A percentile compares a stretch with the other conserved stretches of the same genome.
Evolutionary conservation across 176 grass and related monocot species (phyloP).

Genomic region (Poa annua): DNA sequence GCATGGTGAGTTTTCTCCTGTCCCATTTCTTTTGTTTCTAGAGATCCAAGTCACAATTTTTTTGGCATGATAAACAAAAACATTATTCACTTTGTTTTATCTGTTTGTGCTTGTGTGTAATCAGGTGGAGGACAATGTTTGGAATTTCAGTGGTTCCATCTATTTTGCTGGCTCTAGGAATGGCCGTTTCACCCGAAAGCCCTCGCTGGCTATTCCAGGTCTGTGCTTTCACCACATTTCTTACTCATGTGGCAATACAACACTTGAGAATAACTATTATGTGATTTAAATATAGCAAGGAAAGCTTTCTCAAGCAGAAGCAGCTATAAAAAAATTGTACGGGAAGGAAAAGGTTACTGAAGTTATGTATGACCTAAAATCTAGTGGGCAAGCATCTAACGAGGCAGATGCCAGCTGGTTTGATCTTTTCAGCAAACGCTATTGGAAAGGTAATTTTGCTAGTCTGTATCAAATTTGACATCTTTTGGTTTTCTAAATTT

Average conservation of each 20-base stretch:
- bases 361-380: constrained; percentile 84
- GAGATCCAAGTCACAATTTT: neutral
- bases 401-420: constrained; percentile 93
- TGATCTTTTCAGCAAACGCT: constrained; percentile 94
- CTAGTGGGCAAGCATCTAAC: constrained; percentile 68
- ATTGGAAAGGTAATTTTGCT: constrained; percentile 81
- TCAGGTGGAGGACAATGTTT: constrained; percentile 99
- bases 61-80: constrained; percentile 1
- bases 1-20: constrained; percentile 67
- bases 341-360: constrained; percentile 91
- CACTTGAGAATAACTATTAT: constrained; percentile 27
- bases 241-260: neutral
- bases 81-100: constrained; percentile 24
- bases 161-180: constrained; percentile 84
- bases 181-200: constrained; percentile 97
- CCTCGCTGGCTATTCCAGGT: constrained; percentile 99
- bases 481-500: constrained; percentile 30
- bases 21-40: constrained; percentile 13
- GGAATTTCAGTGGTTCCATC: constrained; percentile 77
- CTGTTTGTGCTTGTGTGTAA: constrained; percentile 32
- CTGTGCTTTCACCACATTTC: constrained; percentile 28
- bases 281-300: constrained; percentile 75
- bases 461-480: neutral
- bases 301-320: constrained; percentile 84
- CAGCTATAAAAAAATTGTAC: constrained; percentile 87